Conservation (phyloP, 495 filamentous ascomycete genomes). For the Talaromyces wortmannii region DNA sequence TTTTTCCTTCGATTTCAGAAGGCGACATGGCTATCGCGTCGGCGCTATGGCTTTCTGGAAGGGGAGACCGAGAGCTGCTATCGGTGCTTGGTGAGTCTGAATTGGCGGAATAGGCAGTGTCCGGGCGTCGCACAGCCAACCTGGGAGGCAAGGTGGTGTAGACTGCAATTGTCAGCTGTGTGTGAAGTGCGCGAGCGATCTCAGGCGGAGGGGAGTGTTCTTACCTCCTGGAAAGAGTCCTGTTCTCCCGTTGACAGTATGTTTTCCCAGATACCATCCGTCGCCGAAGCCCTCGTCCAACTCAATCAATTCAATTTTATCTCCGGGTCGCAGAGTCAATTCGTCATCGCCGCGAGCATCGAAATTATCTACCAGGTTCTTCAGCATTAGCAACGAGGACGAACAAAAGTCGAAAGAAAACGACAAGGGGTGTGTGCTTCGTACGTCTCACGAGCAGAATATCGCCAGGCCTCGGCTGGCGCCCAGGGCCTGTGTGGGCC, state of each 20-base stretch:
- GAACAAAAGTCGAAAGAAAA: background rate
- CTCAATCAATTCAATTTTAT: conserved; percentile 86
- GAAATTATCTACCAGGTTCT: conserved; percentile 61
- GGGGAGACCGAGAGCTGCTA: background rate
- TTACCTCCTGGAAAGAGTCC: conserved; percentile 89
- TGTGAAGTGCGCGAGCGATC: background rate
- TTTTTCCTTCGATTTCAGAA: conserved; percentile 19
- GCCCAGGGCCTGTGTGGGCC: conserved; percentile 30
- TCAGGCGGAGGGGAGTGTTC: no score
- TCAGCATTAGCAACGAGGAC: background rate
- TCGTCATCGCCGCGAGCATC: conserved; percentile 85
- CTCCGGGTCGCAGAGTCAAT: conserved; percentile 77
- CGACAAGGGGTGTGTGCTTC: conserved; percentile 25
- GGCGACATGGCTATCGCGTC: conserved; percentile 14
- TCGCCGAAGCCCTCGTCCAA: conserved; percentile 97
- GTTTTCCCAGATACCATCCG: conserved; percentile 92
- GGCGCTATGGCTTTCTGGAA: background rate
- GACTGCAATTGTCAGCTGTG: conserved; percentile 11
- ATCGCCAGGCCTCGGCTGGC: conserved; percentile 54
- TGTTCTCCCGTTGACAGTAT: conserved; percentile 63
- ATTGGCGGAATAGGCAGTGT: background rate
- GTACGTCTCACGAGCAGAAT: conserved; percentile 72
- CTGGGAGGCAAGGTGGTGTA: conserved; percentile 27
- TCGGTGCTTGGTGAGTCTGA: conserved; percentile 1
- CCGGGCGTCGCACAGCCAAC: conserved; percentile 2